Evolutionary conservation across 2,329 filamentous ascomycete genomes (phyloP).

Genomic region (Verticillium longisporum): DNA sequence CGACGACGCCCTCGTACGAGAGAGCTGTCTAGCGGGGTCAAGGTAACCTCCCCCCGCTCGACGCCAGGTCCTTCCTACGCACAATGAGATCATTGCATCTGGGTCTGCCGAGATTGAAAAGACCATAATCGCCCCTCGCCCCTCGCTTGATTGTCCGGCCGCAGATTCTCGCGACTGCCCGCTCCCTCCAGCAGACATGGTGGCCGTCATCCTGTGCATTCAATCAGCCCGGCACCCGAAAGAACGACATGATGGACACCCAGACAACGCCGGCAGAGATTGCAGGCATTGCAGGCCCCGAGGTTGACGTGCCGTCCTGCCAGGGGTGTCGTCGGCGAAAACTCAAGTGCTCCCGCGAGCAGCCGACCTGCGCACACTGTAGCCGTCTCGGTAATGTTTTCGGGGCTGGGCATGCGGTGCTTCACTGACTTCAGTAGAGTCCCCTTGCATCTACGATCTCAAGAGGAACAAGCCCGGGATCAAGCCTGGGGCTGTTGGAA

Average conservation of each 20-base stretch:
- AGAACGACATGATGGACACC: not conserved
- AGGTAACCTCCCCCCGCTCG: not conserved
- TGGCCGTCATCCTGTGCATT: not conserved
- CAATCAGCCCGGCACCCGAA: not conserved
- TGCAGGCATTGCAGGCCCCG: not conserved
- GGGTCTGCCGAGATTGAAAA: not conserved
- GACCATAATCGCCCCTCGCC: not conserved
- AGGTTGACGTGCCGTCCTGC: conserved; percentile 19
- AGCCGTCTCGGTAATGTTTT: conserved; percentile 15
- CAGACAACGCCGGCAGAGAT: not conserved
- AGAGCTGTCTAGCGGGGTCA: not conserved
- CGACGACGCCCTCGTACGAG: not conserved
- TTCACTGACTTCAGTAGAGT: conserved; percentile 8
- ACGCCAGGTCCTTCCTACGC: not conserved
- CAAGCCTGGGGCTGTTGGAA: conserved; percentile 15
- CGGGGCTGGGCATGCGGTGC: not conserved
- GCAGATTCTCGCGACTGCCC: conserved; percentile 10
- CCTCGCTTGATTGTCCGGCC: conserved; percentile 11
- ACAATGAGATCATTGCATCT: conserved; percentile 1
- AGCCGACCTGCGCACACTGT: conserved; percentile 24
- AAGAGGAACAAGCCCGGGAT: conserved; percentile 17
- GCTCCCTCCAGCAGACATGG: not conserved
- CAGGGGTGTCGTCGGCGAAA: conserved; percentile 24
- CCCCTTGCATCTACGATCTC: conserved; percentile 16
- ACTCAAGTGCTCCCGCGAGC: conserved; percentile 25